These are phyloP conservation scores for Hibiscus mutabilis DNA, from an alignment of 345 rosid genomes.

Conservation along the genomic window DNA sequence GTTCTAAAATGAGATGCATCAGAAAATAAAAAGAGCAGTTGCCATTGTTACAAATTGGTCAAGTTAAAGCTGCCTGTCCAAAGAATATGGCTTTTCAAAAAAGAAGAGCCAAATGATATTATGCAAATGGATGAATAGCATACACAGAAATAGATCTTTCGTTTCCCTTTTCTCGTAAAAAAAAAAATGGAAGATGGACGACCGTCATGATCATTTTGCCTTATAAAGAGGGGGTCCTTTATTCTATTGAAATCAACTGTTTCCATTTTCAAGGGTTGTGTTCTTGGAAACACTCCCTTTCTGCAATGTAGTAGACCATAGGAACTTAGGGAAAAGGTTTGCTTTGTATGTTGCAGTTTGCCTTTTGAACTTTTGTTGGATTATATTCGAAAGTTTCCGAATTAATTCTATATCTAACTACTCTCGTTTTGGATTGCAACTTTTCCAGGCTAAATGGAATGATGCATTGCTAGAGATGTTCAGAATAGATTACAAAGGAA, in stretches of 20 bases:
- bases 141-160: background rate
- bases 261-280: background rate
- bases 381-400: background rate
- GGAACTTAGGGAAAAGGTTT: no score
- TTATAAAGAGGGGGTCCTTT: slow-evolving; percentile 1
- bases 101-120: background rate
- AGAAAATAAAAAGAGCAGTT: no score
- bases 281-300: no score
- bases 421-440: background rate
- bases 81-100: no score
- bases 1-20: background rate
- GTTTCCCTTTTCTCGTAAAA: background rate
- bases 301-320: no score
- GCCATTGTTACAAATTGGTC: no score
- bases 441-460: slow-evolving; percentile 89
- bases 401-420: background rate
- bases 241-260: background rate
- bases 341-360: background rate
- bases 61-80: no score
- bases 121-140: background rate
- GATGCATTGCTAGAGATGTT: slow-evolving; percentile 88
- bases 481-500: slow-evolving; percentile 79
- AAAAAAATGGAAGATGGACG: background rate
- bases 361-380: background rate
- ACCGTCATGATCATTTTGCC: background rate